Evolutionary conservation across 2,329 filamentous ascomycete genomes (phyloP), one percentile per base, ranked within the genome.

Genomic region (Diplodia seriata): DNA sequence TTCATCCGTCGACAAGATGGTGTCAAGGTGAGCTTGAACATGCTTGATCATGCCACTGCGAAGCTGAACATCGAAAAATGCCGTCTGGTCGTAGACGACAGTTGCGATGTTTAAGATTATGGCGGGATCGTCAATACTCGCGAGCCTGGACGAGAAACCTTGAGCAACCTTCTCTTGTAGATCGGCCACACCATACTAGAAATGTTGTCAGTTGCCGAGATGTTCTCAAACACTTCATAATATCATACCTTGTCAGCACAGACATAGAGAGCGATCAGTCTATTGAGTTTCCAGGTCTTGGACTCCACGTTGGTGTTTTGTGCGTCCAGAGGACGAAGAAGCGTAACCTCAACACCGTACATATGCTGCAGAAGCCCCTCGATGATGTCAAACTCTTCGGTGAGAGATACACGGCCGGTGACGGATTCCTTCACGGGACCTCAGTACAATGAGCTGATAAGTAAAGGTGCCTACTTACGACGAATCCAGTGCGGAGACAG

Each of bases 41-140:
- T 61, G 56, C 14, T 18, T 36, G 11, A 51, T 20, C 1, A 51
- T 29, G 14, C 40, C 26, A 12, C 14, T 12, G 4, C 56, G 15
- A 11, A 61, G 56, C 3, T 61, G 9, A 15, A 61, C 15, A n/a
- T 61, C 56, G 23, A 61, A 61, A 12, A n/a, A 61, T 1, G 56
- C 33, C 2, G 56, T 61, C 2, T 33, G 2, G 0, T 6, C 2
- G 40, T 61, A 61, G 6, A 61, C 40, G 3, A 1, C 2, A 1
- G 14, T 4, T 4, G 40, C 26, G 4, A 49, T 31, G 3, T 4
- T 40, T 5, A 61, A 18, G 2, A 61, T 49, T 4, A 12, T 18
- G 3, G 11, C 11, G 8, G 55, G 55, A 14, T 29, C 20, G 14
- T n/a, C 7, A 14, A 59, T 7, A 3, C 23, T 15, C 12, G 29